phyloP scores from a whole-genome alignment of 257 asterid species.

The Solanum megistacrolobum region DNA sequence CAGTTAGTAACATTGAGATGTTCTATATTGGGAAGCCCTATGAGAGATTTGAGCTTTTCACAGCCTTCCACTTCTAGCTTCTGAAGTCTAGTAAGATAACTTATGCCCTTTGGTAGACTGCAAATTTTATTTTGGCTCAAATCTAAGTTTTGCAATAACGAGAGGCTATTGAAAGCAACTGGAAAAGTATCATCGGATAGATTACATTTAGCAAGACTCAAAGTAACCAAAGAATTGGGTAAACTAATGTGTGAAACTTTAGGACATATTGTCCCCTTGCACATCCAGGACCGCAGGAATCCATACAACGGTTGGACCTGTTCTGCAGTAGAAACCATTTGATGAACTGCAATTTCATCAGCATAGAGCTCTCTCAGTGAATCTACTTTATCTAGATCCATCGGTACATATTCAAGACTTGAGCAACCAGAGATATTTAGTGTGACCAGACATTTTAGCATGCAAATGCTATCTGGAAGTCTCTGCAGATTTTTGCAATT shows the following conservation, averaged over 20 bases:
- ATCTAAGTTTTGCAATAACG: slow-evolving; percentile 5
- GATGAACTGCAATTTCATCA: slow-evolving; percentile 1
- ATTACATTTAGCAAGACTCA: slow-evolving; percentile 9
- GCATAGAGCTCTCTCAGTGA: slow-evolving; percentile 7
- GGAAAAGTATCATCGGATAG: slow-evolving; percentile 7
- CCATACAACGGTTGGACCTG: neutral
- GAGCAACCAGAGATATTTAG: slow-evolving; percentile 12
- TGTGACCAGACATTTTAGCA: slow-evolving; percentile 5
- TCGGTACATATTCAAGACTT: neutral
- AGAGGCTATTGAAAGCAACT: slow-evolving; percentile 7
- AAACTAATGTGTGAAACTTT: neutral
- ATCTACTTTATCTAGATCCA: neutral
- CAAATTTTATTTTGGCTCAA: slow-evolving; percentile 2
- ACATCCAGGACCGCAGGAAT: neutral
- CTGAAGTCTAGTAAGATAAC: slow-evolving; percentile 2
- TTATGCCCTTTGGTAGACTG: slow-evolving; percentile 4
- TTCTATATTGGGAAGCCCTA: slow-evolving; percentile 1
- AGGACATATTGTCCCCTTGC: neutral
- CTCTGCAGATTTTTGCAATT: slow-evolving; percentile 8
- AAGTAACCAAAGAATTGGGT: neutral
- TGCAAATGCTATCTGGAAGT: slow-evolving; percentile 6
- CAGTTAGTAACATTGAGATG: slow-evolving; percentile 8
- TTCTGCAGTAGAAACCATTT: neutral
- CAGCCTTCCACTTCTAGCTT: slow-evolving; percentile 3
- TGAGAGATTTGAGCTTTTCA: slow-evolving; percentile 1